These are phyloP conservation scores for Claviceps maximensis DNA, from an alignment of 2,329 filamentous ascomycete genomes.

Conservation along the genomic window DNA sequence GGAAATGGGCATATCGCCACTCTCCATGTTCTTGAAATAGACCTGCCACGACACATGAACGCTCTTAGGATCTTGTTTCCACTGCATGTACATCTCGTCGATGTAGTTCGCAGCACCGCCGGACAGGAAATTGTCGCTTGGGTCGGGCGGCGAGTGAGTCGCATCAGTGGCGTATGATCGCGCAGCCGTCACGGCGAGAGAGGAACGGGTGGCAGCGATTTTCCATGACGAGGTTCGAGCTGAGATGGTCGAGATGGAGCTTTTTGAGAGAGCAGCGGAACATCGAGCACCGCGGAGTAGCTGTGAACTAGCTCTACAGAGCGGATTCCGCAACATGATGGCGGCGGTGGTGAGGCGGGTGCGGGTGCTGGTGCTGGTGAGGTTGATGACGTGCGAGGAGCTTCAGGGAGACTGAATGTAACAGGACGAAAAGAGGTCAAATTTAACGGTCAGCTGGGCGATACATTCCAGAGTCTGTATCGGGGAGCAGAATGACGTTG, in stretches of 20 bases:
- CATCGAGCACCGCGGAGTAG: conserved; percentile 43
- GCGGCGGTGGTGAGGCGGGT: too few species aligned
- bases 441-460: conserved; percentile 10
- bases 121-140: conserved; percentile 91
- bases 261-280: conserved; percentile 24
- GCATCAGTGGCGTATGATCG: conserved; percentile 41
- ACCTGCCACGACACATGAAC: conserved; percentile 98
- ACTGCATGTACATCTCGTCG: conserved; percentile 98
- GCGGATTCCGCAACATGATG: conserved; percentile 56
- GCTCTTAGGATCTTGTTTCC: conserved; percentile 85
- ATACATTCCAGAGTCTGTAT: conserved; percentile 20
- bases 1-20: conserved; percentile 91
- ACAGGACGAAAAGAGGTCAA: conserved; percentile 9
- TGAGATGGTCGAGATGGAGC: conserved; percentile 29
- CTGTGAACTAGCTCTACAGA: conserved; percentile 52
- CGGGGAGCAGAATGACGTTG: conserved; percentile 13
- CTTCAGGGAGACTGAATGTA: conserved; percentile 5
- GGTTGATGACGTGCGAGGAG: conserved; percentile 7
- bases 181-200: conserved; percentile 35
- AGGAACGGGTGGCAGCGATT: conserved; percentile 32
- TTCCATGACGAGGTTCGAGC: conserved; percentile 29
- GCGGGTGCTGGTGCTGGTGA: too few species aligned
- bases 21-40: conserved; percentile 99
- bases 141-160: conserved; percentile 48
- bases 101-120: conserved; percentile 98